Conservation (phyloP, 2,329 filamentous ascomycete genomes). For the Penicillium janthinellum region DNA sequence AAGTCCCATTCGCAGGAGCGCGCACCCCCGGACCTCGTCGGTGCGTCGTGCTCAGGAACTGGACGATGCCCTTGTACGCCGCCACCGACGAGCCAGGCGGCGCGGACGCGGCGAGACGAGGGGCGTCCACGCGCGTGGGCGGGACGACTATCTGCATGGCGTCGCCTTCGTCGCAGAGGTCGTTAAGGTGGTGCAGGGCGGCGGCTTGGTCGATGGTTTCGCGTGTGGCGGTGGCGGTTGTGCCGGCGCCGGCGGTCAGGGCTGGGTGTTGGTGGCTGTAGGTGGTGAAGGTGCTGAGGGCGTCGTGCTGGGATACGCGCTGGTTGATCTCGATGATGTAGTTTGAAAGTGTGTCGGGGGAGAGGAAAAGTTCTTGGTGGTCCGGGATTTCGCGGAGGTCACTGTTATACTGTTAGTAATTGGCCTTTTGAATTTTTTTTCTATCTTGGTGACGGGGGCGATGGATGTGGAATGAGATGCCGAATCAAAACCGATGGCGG, state of each 20-base stretch:
- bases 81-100: constrained; percentile 15
- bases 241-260: constrained; percentile 34
- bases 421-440: neutral
- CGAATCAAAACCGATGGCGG: neutral
- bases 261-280: constrained; percentile 24
- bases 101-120: constrained; percentile 45
- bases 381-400: constrained; percentile 43
- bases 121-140: constrained; percentile 60
- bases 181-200: constrained; percentile 62
- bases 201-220: constrained; percentile 68
- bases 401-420: constrained; percentile 26
- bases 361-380: constrained; percentile 91
- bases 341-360: constrained; percentile 77
- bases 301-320: constrained; percentile 58
- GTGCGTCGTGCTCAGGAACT: constrained; percentile 26
- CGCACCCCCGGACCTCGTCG: constrained; percentile 14
- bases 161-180: constrained; percentile 67
- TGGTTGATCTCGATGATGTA: constrained; percentile 91
- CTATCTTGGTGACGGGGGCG: neutral
- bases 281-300: constrained; percentile 26
- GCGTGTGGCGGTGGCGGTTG: constrained; percentile 49
- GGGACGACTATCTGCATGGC: constrained; percentile 68
- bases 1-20: constrained; percentile 18
- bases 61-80: constrained; percentile 34
- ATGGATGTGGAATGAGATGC: neutral